These are phyloP conservation scores for Wakefieldia striispora DNA, from an alignment of 768 basidiomycete species.

Conservation along the genomic window DNA sequence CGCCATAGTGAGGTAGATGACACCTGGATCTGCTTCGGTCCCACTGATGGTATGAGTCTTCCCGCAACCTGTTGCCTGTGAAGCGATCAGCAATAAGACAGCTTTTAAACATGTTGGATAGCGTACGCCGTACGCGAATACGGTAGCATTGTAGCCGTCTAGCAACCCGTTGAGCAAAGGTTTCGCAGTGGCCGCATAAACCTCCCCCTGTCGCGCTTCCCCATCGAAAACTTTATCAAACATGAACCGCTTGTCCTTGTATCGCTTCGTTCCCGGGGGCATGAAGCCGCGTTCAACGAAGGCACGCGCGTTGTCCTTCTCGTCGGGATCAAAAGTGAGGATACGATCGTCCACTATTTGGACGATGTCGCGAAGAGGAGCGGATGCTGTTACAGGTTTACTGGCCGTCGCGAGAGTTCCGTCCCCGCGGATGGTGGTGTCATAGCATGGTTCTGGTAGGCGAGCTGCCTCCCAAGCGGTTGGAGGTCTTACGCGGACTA, in stretches of 20 bases:
- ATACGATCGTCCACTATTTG: constrained; percentile 94
- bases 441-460: constrained; percentile 72
- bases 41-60: constrained; percentile 99
- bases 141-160: constrained; percentile 95
- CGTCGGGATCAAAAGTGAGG: constrained; percentile 93
- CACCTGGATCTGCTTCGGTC: constrained; percentile 80
- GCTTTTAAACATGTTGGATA: constrained; percentile 2
- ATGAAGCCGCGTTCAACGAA: constrained; percentile 85
- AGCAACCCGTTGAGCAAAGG: constrained; percentile 83
- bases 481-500: constrained; percentile 91
- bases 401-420: constrained; percentile 76
- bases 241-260: constrained; percentile 96
- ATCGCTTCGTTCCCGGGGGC: constrained; percentile 85
- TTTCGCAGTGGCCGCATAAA: constrained; percentile 83
- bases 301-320: constrained; percentile 75
- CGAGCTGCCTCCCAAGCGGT: constrained; percentile 82
- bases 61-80: constrained; percentile 98
- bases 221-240: constrained; percentile 92
- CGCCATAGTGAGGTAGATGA: constrained; percentile 96
- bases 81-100: constrained; percentile 12
- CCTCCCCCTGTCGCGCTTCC: constrained; percentile 77
- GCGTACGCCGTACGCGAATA: constrained; percentile 97
- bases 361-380: constrained; percentile 72
- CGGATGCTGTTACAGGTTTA: constrained; percentile 47
- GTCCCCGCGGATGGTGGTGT: constrained; percentile 74